Conservation (phyloP, 2,329 filamentous ascomycete genomes). For the Alternaria gansuensis region DNA sequence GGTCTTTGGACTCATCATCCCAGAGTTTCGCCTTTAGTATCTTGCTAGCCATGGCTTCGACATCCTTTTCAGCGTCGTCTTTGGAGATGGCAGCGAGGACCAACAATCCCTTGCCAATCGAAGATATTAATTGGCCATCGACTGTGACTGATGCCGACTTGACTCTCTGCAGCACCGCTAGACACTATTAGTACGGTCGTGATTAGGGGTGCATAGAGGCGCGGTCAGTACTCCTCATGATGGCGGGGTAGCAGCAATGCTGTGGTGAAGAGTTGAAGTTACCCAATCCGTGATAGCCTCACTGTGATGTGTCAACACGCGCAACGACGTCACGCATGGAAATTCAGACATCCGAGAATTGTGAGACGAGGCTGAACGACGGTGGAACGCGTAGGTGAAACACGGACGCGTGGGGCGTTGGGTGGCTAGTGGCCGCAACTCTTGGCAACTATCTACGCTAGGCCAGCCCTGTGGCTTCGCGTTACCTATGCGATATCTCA, state of each 20-base stretch:
- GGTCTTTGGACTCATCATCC: slow-evolving; percentile 77
- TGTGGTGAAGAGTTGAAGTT: slow-evolving; percentile 9
- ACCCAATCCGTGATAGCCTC: slow-evolving; percentile 5
- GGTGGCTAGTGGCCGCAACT: slow-evolving; percentile 19
- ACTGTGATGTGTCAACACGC: not conserved
- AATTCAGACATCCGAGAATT: slow-evolving; percentile 7
- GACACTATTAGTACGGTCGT: slow-evolving; percentile 31
- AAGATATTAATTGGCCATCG: slow-evolving; percentile 87
- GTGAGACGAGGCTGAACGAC: slow-evolving; percentile 18
- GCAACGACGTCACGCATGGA: slow-evolving; percentile 21
- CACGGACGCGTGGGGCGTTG: slow-evolving; percentile 26
- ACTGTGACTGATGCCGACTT: slow-evolving; percentile 96
- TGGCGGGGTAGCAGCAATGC: slow-evolving; percentile 24
- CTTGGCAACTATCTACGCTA: slow-evolving; percentile 37
- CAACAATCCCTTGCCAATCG: slow-evolving; percentile 87
- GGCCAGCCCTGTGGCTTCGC: slow-evolving; percentile 33
- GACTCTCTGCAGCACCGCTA: slow-evolving; percentile 92
- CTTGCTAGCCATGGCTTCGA: slow-evolving; percentile 82
- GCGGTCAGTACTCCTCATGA: slow-evolving; percentile 34
- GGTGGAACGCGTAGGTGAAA: slow-evolving; percentile 23
- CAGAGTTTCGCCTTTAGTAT: slow-evolving; percentile 90
- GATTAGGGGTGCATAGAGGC: slow-evolving; percentile 10
- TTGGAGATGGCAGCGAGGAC: slow-evolving; percentile 92
- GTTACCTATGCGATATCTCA: slow-evolving; percentile 35
- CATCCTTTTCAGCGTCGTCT: slow-evolving; percentile 88